Evolutionary conservation across 2,329 filamentous ascomycete species (phyloP), one percentile per base, ranked within the genome.

Genomic region (Sporothrix curviconia): DNA sequence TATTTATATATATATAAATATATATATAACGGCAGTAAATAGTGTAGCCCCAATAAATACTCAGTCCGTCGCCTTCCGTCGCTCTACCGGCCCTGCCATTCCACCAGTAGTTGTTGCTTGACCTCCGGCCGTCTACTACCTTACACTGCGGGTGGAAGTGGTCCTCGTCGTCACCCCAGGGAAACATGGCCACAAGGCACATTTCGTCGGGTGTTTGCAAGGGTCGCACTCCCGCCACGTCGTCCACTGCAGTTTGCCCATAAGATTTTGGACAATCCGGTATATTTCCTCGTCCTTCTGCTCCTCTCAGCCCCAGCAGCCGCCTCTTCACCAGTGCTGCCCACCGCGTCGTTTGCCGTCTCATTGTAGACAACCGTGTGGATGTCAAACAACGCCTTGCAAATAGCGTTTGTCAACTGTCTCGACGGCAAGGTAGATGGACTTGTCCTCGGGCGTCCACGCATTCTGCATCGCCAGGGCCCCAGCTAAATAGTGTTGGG

Each of bases 351-450:
- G 24, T 51, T 47, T 14, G 44, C 9, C 12, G 19, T 7, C 9
- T 19, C 32, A 3, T 42, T 28, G 32, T 37, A 52, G 2, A 72
- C 57, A 2, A 68, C 28, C 15, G 63, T 43, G 1, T 67, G 68
- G 0, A 67, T 64, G 1, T 65, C 47, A 43, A 71, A 69, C 1
- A 74, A 61, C 7, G 66, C 42, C 3, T 57, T 47, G 65, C 78
- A 80, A 12, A 80, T 73, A 1, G 65, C 62, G 2, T 61, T 42
- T 4, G 71, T 68, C 11, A 79, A n/a, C 75, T 1, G 65, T 65
- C 12, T 67, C 60, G 17, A 82, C 60, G 1, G 77, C 75, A 1
- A 71, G 66, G 51, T 74, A 66, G n/a, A 82, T 73, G 17, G 80
- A 64, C 2, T 65, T 55, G 60, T 82, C 80, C 32, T 74, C 69